A percentile compares a stretch with the other conserved stretches of the same genome.
Evolutionary conservation across 163 green algal species (phyloP).

Genomic region (Chloromonas sp.): DNA sequence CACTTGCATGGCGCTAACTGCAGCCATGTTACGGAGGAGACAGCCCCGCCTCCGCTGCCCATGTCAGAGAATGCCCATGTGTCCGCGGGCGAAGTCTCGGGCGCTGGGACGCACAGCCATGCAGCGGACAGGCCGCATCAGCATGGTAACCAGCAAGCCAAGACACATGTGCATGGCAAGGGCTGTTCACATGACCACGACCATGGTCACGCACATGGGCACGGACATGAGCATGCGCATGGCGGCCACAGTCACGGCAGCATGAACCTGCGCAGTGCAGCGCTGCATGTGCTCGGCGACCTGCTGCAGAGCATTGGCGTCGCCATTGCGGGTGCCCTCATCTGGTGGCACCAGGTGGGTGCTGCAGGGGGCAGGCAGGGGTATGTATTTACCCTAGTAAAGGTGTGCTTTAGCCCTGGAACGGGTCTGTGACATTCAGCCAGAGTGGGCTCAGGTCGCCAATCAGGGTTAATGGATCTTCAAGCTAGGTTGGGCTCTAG

Average conservation of each 20-base stretch:
- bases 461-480: no score
- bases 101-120: not conserved
- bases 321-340: conserved; percentile 72
- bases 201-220: conserved; percentile 18
- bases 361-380: not conserved
- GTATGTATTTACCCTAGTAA: no score
- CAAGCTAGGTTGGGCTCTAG: not conserved
- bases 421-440: no score
- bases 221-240: conserved; percentile 13
- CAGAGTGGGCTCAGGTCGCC: no score
- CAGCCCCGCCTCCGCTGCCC: no score
- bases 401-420: no score
- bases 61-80: no score
- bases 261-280: conserved; percentile 83
- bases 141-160: not conserved
- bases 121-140: not conserved
- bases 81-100: no score
- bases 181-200: conserved; percentile 2
- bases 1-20: no score
- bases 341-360: conserved; percentile 64
- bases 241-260: conserved; percentile 35
- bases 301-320: conserved; percentile 89
- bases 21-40: no score
- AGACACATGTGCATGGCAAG: not conserved
- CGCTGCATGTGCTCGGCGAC: conserved; percentile 91